Evolutionary conservation across 2,329 filamentous ascomycete species (phyloP), one percentile per base, ranked within the genome.

Genomic region (Apiospora hydei): DNA sequence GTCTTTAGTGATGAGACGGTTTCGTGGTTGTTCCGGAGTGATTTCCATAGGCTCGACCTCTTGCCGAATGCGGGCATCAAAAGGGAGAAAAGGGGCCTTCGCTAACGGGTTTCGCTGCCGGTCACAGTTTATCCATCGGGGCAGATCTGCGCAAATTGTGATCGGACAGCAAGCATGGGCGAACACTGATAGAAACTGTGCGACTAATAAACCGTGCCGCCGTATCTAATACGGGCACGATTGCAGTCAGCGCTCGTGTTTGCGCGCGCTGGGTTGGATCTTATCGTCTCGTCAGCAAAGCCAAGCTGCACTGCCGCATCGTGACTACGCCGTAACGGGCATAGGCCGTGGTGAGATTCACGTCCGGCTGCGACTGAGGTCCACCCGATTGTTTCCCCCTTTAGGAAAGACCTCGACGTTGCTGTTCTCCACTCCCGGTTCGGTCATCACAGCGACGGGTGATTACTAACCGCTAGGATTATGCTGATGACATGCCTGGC

Each of bases 341-440:
- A 61, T 61, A 61, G 26, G 34, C 53, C 26, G 53, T 13, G 53
- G 53, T 34, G 53, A 30, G 53, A 61, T 61, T 21, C 53, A 21
- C 16, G 14, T 8, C 26, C 16, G 26, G 8, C 6, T 1, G 3
- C 53, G 1, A 8, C 26, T 3, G 14, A 10, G 53, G 0, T 24
- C 53, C 53, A 34, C 53, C 16, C 26, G 53, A 61, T 21, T 61
- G 26, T 61, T 61, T 61, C 6, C 53, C 51, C 53, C 26, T 61
- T 61, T 34, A 11, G 53, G 26, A 61, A 61, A 61, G 26, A 16
- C n/a, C 11, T 26, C 11, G 18, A 4, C 24, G 10, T 10, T 51
- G 10, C n/a, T 51, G 8, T 51, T 14, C 49, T 49, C 46, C 49
- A 51, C 49, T 51, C 10, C 49, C 49, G 11, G 10, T 10, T 49